Evolutionary conservation across 306 rosid genomes (phyloP).

Genomic region (Castanea crenata): DNA sequence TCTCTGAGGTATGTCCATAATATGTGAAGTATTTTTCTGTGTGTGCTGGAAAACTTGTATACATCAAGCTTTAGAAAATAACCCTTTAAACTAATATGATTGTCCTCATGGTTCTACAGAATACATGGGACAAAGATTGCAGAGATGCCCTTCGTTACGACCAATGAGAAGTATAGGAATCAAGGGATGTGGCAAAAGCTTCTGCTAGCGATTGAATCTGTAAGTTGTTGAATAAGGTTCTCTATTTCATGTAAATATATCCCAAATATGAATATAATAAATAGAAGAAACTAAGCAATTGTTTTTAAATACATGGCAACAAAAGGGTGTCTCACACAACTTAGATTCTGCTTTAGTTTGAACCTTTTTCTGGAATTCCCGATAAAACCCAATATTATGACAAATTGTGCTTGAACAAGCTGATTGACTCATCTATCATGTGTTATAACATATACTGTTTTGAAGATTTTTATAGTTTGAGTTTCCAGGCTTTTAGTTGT

Average conservation of each 20-base stretch:
- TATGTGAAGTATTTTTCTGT: background rate
- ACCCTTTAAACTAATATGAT: background rate
- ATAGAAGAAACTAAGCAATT: too few species aligned
- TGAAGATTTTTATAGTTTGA: too few species aligned
- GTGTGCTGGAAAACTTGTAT: background rate
- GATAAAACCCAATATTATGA: too few species aligned
- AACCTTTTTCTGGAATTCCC: too few species aligned
- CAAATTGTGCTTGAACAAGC: too few species aligned
- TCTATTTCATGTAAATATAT: background rate
- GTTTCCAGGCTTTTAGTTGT: too few species aligned
- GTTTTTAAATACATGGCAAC: too few species aligned
- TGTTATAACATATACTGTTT: too few species aligned
- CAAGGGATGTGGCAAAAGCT: slow-evolving; percentile 26
- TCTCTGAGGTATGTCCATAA: slow-evolving; percentile 28
- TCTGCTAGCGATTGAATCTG: slow-evolving; percentile 29
- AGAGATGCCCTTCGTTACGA: slow-evolving; percentile 45
- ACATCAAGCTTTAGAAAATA: background rate
- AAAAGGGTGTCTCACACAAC: too few species aligned
- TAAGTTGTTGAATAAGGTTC: slow-evolving; percentile 17
- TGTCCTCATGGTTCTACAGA: slow-evolving; percentile 7
- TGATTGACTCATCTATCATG: too few species aligned
- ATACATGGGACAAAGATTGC: slow-evolving; percentile 30
- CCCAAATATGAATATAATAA: background rate
- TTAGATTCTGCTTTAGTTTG: too few species aligned
- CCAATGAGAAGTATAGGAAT: slow-evolving; percentile 7